These are phyloP conservation scores for Botryotinia convoluta DNA, from an alignment of 2,329 filamentous ascomycete species.

Conservation along the genomic window DNA sequence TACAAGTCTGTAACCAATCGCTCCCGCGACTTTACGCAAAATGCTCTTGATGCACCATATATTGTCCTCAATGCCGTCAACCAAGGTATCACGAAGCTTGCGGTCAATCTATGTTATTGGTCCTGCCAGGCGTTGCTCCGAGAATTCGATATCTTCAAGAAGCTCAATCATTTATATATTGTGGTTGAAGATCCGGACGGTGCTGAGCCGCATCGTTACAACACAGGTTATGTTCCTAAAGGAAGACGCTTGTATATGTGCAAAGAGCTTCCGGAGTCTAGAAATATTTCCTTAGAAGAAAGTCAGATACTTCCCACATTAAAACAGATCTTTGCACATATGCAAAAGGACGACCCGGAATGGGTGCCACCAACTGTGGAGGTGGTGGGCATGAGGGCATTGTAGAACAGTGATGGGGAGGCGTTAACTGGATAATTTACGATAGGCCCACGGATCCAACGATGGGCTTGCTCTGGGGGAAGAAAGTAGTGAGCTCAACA, in stretches of 20 bases:
- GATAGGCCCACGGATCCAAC: neutral
- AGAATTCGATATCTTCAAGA: neutral
- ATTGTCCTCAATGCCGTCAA: neutral
- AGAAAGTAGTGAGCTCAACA: slow-evolving; percentile 27
- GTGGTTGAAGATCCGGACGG: neutral
- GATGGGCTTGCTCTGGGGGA: too few species aligned
- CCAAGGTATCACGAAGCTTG: neutral
- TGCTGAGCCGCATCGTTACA: neutral
- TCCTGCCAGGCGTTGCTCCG: neutral
- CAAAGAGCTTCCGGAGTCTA: neutral
- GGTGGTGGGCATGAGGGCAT: neutral
- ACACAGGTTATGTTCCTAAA: neutral
- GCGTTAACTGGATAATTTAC: neutral
- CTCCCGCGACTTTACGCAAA: neutral
- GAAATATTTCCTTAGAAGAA: neutral
- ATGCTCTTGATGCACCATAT: neutral
- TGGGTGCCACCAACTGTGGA: neutral
- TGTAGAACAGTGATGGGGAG: neutral
- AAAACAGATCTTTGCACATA: neutral
- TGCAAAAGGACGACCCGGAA: neutral
- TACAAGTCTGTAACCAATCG: neutral
- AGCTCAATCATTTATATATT: neutral
- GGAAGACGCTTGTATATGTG: neutral
- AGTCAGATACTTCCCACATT: neutral
- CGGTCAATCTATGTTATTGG: neutral